phyloP scores from a whole-genome alignment of 2,329 filamentous ascomycete genomes.

The Talaromyces marneffei region DNA sequence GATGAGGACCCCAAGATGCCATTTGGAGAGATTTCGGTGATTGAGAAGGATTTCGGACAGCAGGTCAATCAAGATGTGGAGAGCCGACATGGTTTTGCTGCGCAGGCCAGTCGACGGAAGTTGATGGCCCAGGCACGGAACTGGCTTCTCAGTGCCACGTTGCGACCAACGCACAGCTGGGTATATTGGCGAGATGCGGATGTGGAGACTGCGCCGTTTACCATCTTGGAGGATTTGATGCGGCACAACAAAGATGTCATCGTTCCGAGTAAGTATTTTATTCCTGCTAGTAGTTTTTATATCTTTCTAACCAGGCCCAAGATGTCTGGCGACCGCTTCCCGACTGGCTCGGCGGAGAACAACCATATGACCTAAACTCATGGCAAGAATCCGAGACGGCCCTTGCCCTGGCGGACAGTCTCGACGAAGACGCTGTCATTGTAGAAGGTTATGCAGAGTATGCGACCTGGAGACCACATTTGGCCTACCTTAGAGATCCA shows the following conservation, averaged over 20 bases:
- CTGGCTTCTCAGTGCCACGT: slow-evolving; percentile 88
- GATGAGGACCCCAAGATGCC: slow-evolving; percentile 72
- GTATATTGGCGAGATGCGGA: slow-evolving; percentile 99
- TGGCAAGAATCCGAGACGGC: slow-evolving; percentile 99
- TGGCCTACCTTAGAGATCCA: slow-evolving; percentile 92
- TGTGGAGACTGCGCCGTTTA: slow-evolving; percentile 93
- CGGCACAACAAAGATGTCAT: slow-evolving; percentile 98
- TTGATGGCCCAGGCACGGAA: slow-evolving; percentile 97
- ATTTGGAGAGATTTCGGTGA: slow-evolving; percentile 94
- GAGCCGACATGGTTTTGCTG: slow-evolving; percentile 93
- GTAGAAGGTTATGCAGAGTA: slow-evolving; percentile 99
- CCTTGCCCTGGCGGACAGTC: slow-evolving; percentile 81
- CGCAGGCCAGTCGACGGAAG: slow-evolving; percentile 87
- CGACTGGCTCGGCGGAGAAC: slow-evolving; percentile 96
- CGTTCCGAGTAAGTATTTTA: slow-evolving; percentile 75
- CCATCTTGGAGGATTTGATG: slow-evolving; percentile 96
- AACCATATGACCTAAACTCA: slow-evolving; percentile 96
- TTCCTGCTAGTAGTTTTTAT: background rate
- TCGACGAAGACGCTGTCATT: slow-evolving; percentile 97
- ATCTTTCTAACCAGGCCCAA: slow-evolving; percentile 29
- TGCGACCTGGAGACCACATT: slow-evolving; percentile 93
- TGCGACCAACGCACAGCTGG: slow-evolving; percentile 95
- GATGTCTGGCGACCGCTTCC: slow-evolving; percentile 98
- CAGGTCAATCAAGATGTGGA: slow-evolving; percentile 97
- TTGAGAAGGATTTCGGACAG: slow-evolving; percentile 98